A percentile compares a stretch with the other conserved stretches of the same genome.
These are phyloP conservation scores for Colletotrichum graminicola DNA, from an alignment of 2,329 filamentous ascomycete genomes.

Conservation along the genomic window DNA sequence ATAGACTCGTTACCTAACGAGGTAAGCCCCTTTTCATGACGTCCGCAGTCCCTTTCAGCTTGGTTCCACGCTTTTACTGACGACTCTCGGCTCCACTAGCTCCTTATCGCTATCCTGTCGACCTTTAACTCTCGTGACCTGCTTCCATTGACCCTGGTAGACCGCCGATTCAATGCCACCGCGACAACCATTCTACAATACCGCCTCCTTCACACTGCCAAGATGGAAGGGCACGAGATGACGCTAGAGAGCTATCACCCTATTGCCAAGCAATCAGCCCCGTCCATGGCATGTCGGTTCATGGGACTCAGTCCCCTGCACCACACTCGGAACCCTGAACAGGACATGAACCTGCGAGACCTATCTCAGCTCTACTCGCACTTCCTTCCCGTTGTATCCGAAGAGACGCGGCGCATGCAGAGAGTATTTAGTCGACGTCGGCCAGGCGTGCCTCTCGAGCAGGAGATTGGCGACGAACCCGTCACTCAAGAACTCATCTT, in stretches of 20 bases:
- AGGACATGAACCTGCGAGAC: slow-evolving; percentile 47
- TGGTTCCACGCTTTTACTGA: slow-evolving; percentile 8
- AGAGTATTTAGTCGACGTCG: slow-evolving; percentile 48
- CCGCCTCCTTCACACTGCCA: slow-evolving; percentile 70
- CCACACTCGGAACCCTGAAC: slow-evolving; percentile 45
- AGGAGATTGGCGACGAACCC: slow-evolving; percentile 52
- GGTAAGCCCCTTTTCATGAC: slow-evolving; percentile 43
- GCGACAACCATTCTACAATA: slow-evolving; percentile 74
- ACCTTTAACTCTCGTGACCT: slow-evolving; percentile 63
- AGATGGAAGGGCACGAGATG: slow-evolving; percentile 72
- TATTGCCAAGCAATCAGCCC: slow-evolving; percentile 74
- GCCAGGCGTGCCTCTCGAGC: slow-evolving; percentile 44
- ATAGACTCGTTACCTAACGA: slow-evolving; percentile 53
- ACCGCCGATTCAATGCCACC: slow-evolving; percentile 72
- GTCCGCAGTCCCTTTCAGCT: neutral
- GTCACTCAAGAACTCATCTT: slow-evolving; percentile 73
- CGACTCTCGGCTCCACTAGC: slow-evolving; percentile 50
- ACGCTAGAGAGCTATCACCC: slow-evolving; percentile 86
- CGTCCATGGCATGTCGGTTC: slow-evolving; percentile 75
- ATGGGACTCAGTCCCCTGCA: slow-evolving; percentile 73
- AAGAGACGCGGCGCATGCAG: slow-evolving; percentile 60
- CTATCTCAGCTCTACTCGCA: slow-evolving; percentile 74
- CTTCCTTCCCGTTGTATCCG: slow-evolving; percentile 74
- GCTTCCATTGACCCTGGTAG: slow-evolving; percentile 69
- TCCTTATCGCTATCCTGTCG: slow-evolving; percentile 64